A percentile compares a stretch with the other conserved stretches of the same genome.
phyloP scores from a whole-genome alignment of 176 grass and related monocot species.

The Dactylis glomerata region DNA sequence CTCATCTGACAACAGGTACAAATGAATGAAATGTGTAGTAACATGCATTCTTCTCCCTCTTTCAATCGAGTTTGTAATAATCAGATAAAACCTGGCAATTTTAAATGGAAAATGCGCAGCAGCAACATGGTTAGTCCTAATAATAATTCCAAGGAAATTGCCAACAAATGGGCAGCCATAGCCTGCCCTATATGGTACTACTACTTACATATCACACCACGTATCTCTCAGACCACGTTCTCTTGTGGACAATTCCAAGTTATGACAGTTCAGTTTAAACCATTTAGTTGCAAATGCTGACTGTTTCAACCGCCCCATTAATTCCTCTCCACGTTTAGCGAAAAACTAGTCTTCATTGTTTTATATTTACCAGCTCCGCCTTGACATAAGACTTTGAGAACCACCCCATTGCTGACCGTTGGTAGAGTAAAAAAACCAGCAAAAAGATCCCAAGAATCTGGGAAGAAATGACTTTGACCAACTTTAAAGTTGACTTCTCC shows the following conservation, averaged over 20 bases:
- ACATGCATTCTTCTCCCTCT: background rate
- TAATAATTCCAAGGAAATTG: background rate
- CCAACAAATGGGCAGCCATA: background rate
- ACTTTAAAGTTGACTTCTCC: background rate
- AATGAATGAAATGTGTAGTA: no score
- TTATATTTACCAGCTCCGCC: background rate
- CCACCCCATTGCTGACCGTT: background rate
- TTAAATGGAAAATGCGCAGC: background rate
- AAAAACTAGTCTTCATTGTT: background rate
- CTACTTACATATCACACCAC: background rate
- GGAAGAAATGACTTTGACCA: background rate
- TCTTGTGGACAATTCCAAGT: background rate
- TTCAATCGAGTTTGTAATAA: background rate
- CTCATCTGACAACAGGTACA: slow-evolving; percentile 43
- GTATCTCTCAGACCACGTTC: background rate
- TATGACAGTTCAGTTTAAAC: background rate
- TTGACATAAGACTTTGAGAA: background rate
- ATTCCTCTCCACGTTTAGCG: background rate
- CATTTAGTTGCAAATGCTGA: background rate
- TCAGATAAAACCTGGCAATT: background rate
- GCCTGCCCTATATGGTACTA: background rate
- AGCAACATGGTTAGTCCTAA: background rate
- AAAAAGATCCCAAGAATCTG: background rate
- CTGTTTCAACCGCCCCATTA: background rate
- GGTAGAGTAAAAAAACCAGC: background rate